Evolutionary conservation across 495 filamentous ascomycete species (phyloP).

Genomic region (Recurvomyces mirabilis): DNA sequence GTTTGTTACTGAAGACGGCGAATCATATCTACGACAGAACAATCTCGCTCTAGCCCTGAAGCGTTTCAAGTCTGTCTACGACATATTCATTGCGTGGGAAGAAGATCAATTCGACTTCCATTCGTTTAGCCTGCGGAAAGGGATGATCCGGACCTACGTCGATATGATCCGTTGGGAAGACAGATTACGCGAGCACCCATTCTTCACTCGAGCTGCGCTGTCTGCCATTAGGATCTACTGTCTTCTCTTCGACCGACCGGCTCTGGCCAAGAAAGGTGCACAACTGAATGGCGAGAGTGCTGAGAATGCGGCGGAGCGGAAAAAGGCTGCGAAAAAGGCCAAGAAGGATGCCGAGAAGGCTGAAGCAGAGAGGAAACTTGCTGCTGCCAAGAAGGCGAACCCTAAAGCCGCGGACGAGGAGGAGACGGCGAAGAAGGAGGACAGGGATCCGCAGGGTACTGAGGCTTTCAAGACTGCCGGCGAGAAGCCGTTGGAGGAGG

Average conservation of each 20-base stretch:
- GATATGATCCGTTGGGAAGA: conserved; percentile 98
- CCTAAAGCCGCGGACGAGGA: conserved; percentile 41
- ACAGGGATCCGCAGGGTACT: conserved; percentile 72
- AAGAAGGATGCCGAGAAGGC: conserved; percentile 82
- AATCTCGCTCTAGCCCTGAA: conserved; percentile 82
- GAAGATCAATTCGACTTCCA: conserved; percentile 99
- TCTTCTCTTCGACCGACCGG: conserved; percentile 63
- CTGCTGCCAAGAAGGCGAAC: conserved; percentile 48
- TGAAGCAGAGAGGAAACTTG: conserved; percentile 67
- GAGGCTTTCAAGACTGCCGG: conserved; percentile 59
- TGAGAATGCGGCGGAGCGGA: conserved; percentile 59
- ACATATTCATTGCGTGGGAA: conserved; percentile 94
- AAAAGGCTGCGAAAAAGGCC: conserved; percentile 92
- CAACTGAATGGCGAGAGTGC: conserved; percentile 43
- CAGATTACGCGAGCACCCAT: conserved; percentile 76
- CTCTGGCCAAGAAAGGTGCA: conserved; percentile 45
- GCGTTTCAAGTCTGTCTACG: conserved; percentile 70
- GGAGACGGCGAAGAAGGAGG: conserved; percentile 61
- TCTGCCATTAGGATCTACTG: conserved; percentile 73
- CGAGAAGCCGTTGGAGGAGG: conserved; percentile 69
- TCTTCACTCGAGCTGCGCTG: conserved; percentile 78
- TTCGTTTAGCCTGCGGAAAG: conserved; percentile 87
- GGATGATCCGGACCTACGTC: conserved; percentile 86
- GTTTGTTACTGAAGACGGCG: conserved; percentile 91
- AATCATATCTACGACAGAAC: conserved; percentile 73